Base-by-base conservation (phyloP, 2,329 filamentous ascomycete species). In the Stylonectria norvegica region DNA sequence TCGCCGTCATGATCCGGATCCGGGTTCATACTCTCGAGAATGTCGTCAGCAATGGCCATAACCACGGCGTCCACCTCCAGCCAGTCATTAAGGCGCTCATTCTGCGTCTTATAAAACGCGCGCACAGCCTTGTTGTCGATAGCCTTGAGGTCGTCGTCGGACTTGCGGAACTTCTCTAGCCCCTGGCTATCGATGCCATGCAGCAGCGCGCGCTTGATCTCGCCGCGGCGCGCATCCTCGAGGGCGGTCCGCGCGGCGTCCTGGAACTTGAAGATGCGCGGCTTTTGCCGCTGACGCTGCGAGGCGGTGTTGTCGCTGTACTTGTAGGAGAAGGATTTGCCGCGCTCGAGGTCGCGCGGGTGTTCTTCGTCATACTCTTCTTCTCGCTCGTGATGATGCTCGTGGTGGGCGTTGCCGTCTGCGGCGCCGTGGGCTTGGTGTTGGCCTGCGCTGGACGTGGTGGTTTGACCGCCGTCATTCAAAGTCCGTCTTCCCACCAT, bases 251-350 rank as follows among this genome's bases (percentile, higher is more conserved):
- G 43, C 3, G 56, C 59, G 5, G 51, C 55, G n/a, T 63, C 59
- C 12, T 50, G 57, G 38, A 62, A 63, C 47, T 86, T 75, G 10
- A 49, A 34, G 14, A 55, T 48, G 4, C 52, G 52, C 0, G 55
- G 55, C 11, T 19, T 49, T 1, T 29, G 44, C 14, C 54, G 34
- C 14, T 19, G 51, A 1, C 29, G 44, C 14, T 52, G 34, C 14
- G 25, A 15, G 17, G 20, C 16, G 6, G 14, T 38, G 25, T 22
- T 25, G n/a, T 25, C 4, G 8, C 19, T 17, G 6, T 36, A 25
- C 8, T 50, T 37, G 18, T 33, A 33, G 5, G 37, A 33, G 8
- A 34, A 12, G 28, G 47, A 45, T 7, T 38, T 36, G 0, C 50
- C 52, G 9, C 38, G 45, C 29, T 57, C 53, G 5, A 56, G 47